Evolutionary conservation across 2,329 filamentous ascomycete genomes (phyloP).

Genomic region (Trichoderma asperellum): DNA sequence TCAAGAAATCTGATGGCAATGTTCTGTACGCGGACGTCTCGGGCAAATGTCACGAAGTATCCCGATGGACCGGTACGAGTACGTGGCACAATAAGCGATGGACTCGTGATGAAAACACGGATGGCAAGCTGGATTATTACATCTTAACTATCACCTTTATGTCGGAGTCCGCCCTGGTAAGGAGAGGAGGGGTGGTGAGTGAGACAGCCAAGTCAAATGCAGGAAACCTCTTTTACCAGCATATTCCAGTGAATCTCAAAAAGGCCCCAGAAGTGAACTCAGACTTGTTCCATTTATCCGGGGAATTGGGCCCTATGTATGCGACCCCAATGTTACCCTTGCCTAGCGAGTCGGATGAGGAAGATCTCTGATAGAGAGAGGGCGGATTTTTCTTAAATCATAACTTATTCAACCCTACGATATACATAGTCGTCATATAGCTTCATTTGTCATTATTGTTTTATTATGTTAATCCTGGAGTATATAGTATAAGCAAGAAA

Average conservation of each 20-base stretch:
- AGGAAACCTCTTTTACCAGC: neutral
- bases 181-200: constrained; percentile 31
- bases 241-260: neutral
- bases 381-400: neutral
- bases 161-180: constrained; percentile 31
- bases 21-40: constrained; percentile 39
- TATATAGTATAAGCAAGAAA: neutral
- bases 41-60: constrained; percentile 35
- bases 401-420: neutral
- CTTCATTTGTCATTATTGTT: neutral
- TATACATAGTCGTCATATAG: neutral
- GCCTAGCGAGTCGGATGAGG: neutral
- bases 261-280: neutral
- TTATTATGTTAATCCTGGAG: neutral
- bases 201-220: constrained; percentile 19
- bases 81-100: constrained; percentile 45
- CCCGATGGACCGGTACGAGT: constrained; percentile 51
- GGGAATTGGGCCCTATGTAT: neutral
- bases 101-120: constrained; percentile 48
- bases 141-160: constrained; percentile 47
- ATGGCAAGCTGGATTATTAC: constrained; percentile 49
- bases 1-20: constrained; percentile 40
- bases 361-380: neutral
- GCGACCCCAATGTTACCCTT: neutral
- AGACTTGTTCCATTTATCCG: neutral